Evolutionary conservation across 2,329 filamentous ascomycete genomes (phyloP), one percentile per base, ranked within the genome.

Genomic region (Colletotrichum caudatum): DNA sequence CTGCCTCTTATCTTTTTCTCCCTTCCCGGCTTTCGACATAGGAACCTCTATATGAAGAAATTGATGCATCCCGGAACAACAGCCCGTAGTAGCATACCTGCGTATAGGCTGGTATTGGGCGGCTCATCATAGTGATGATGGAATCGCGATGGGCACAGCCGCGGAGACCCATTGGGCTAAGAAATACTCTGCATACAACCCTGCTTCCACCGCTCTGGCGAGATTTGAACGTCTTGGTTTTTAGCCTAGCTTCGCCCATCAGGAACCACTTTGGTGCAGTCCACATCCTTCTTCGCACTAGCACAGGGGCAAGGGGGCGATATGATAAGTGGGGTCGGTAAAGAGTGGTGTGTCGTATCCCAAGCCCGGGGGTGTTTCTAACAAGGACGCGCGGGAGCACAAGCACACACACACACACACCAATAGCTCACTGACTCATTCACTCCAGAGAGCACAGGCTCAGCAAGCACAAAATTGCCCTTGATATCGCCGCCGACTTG

Each of bases 171-270:
- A 67, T 61, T 46, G 18, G 37, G 37, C 64, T 33, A 69, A 69
- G 65, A 69, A 64, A 57, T 64, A 59, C 53, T 59, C 37, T 64
- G 35, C 50, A 44, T 23, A 18, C 35, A 64, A 56, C 61, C 65
- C 65, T 71, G 69, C 59, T 69, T 69, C 65, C 69, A 69, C 69
- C 65, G 54, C n/a, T 69, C 67, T 73, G 64, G 75, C 77, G 75
- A 76, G 73, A 77, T 76, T 77, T 74, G 76, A 75, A 64, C 71
- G 75, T 76, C 75, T 76, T 76, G 74, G 71, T 75, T 77, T 70
- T 68, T 70, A 57, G 66, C 46, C 26, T 72, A 72, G 70, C 70
- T 71, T 41, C 50, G 56, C 53, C 66, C 57, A 66, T 70, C 69
- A 57, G 67, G 66, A 72, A 48, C 70, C 70, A 71, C 67, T 62